A percentile compares a stretch with the other conserved stretches of the same genome.
Evolutionary conservation across 306 rosid genomes (phyloP).

Genomic region (Cajanus cajan): DNA sequence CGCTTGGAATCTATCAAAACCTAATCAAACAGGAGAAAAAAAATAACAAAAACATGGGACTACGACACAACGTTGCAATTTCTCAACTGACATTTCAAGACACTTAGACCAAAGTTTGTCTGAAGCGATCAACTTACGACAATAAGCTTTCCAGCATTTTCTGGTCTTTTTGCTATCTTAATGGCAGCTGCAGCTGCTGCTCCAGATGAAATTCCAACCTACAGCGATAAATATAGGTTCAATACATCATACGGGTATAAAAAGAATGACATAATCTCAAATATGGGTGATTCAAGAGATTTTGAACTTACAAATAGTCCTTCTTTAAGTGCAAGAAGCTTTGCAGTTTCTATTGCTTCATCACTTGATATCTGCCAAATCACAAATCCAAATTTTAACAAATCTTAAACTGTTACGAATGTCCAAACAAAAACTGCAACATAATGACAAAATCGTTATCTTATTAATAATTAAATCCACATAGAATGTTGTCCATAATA

Average conservation of each 20-base stretch:
- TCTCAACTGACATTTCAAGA: background rate
- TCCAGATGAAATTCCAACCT: constrained; percentile 16
- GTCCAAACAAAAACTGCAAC: background rate
- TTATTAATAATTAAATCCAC: background rate
- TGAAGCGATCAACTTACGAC: background rate
- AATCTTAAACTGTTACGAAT: background rate
- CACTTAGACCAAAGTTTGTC: background rate
- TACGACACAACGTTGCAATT: background rate
- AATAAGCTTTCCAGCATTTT: constrained; percentile 9
- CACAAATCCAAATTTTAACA: constrained; percentile 10
- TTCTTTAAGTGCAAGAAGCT: constrained; percentile 58
- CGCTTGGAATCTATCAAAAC: background rate
- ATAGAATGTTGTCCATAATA: background rate
- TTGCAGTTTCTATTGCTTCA: constrained; percentile 65
- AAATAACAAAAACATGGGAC: background rate
- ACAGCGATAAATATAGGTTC: background rate
- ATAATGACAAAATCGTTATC: background rate
- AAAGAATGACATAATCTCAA: background rate
- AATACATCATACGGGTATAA: background rate
- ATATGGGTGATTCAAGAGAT: background rate
- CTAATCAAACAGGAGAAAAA: background rate
- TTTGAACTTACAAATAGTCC: constrained; percentile 62
- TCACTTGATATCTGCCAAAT: constrained; percentile 53
- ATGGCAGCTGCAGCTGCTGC: constrained; percentile 20
- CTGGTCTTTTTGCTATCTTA: constrained; percentile 3